A percentile compares a stretch with the other conserved stretches of the same genome.
Conservation (phyloP, 2,329 filamentous ascomycete genomes). For the Sporothrix phasma region DNA sequence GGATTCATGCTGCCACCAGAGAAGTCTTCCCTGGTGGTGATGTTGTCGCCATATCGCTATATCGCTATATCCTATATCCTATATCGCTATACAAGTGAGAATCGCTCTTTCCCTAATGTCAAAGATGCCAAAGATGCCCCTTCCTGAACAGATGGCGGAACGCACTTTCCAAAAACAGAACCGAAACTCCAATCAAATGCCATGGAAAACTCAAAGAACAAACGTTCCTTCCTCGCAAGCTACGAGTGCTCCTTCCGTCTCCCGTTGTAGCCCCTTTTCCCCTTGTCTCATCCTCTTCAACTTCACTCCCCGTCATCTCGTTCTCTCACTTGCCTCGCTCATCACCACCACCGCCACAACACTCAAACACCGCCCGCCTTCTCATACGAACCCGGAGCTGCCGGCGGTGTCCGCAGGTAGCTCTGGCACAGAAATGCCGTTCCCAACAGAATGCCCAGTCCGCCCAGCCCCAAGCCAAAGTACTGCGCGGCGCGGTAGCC, state of each 20-base stretch:
- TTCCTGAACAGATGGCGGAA: neutral
- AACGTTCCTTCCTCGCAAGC: neutral
- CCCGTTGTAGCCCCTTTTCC: neutral
- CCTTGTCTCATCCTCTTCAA: no score
- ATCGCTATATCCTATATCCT: no score
- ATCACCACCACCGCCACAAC: neutral
- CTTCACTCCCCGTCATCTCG: neutral
- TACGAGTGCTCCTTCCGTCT: neutral
- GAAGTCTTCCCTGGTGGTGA: neutral
- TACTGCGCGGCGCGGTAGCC: slow-evolving; percentile 33
- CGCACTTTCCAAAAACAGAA: neutral
- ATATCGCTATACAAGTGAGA: neutral
- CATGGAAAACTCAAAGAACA: neutral
- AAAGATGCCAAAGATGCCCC: neutral
- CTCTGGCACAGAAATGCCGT: slow-evolving; percentile 24
- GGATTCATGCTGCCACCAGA: neutral
- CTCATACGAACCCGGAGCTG: neutral
- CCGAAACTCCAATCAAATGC: slow-evolving; percentile 1
- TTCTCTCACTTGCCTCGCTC: neutral
- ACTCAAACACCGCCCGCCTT: neutral
- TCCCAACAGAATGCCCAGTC: slow-evolving; percentile 28
- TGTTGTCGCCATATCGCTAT: neutral
- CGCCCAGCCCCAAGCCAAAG: slow-evolving; percentile 33
- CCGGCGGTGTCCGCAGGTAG: slow-evolving; percentile 11
- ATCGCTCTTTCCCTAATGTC: neutral